These are phyloP conservation scores for Leccinum arenicola DNA, from an alignment of 768 basidiomycete species.

Conservation along the genomic window DNA sequence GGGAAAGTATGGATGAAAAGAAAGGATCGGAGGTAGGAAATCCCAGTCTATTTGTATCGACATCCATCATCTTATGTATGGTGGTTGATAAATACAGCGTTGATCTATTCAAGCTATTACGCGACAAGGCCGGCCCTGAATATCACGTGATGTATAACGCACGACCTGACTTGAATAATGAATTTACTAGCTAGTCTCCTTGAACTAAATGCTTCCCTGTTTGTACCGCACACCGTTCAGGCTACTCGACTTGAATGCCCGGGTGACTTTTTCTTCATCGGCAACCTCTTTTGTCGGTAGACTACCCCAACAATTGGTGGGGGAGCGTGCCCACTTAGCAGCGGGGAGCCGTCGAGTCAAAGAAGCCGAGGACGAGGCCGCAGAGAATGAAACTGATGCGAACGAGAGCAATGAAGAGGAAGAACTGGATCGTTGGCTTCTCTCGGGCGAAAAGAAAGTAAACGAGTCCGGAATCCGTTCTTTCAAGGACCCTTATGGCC, in stretches of 20 bases:
- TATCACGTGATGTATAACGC: constrained; percentile 20
- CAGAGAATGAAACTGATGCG: constrained; percentile 2
- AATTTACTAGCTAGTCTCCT: constrained; percentile 13
- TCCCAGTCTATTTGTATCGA: background rate
- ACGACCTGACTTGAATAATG: background rate
- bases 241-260: constrained; percentile 6
- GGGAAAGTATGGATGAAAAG: constrained; percentile 45
- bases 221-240: constrained; percentile 15
- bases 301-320: constrained; percentile 6
- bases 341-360: background rate
- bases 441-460: constrained; percentile 12
- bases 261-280: constrained; percentile 23
- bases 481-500: constrained; percentile 15
- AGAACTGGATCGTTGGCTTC: constrained; percentile 15
- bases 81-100: no score
- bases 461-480: constrained; percentile 19
- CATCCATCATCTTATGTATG: no score
- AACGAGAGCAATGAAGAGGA: constrained; percentile 13
- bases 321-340: constrained; percentile 4
- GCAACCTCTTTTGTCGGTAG: constrained; percentile 11
- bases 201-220: constrained; percentile 22
- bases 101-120: no score
- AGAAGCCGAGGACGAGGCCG: constrained; percentile 4
- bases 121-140: constrained; percentile 18
- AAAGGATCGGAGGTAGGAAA: background rate